A percentile compares a stretch with the other conserved stretches of the same genome.
These are phyloP conservation scores for Eutrema yunnanense DNA, from an alignment of 345 rosid species.

Conservation along the genomic window DNA sequence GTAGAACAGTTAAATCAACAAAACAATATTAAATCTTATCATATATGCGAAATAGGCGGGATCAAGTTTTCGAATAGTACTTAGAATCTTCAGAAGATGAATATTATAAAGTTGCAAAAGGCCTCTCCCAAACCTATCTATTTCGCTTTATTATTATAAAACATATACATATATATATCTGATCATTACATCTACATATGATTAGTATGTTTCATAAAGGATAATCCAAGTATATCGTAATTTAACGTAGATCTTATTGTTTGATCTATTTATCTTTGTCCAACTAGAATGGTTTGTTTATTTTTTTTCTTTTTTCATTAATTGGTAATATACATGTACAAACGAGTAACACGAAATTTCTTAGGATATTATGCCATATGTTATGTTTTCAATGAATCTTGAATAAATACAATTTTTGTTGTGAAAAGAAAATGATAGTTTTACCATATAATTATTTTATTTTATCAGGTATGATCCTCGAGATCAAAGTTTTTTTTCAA, in stretches of 20 bases:
- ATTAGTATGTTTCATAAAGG: background rate
- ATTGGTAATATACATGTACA: background rate
- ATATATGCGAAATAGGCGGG: constrained; percentile 14
- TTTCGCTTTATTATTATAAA: constrained; percentile 1
- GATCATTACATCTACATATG: background rate
- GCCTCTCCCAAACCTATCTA: background rate
- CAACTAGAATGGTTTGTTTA: background rate
- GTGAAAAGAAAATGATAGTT: background rate
- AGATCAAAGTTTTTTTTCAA: constrained; percentile 3
- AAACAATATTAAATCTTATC: background rate
- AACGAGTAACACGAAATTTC: background rate
- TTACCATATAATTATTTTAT: background rate
- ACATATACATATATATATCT: background rate
- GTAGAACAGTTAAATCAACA: no score
- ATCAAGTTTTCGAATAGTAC: constrained; percentile 16
- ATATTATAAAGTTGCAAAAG: constrained; percentile 8
- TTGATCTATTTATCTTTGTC: background rate
- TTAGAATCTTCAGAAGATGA: constrained; percentile 4
- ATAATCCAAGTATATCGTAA: background rate
- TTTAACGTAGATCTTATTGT: background rate
- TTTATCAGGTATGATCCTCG: background rate
- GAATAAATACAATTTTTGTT: background rate
- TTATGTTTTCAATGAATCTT: background rate
- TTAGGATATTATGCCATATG: background rate
- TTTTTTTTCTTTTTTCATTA: background rate